A percentile compares a stretch with the other conserved stretches of the same genome.
Evolutionary conservation across 163 green algal species (phyloP).

Genomic region (Prototheca cutis): DNA sequence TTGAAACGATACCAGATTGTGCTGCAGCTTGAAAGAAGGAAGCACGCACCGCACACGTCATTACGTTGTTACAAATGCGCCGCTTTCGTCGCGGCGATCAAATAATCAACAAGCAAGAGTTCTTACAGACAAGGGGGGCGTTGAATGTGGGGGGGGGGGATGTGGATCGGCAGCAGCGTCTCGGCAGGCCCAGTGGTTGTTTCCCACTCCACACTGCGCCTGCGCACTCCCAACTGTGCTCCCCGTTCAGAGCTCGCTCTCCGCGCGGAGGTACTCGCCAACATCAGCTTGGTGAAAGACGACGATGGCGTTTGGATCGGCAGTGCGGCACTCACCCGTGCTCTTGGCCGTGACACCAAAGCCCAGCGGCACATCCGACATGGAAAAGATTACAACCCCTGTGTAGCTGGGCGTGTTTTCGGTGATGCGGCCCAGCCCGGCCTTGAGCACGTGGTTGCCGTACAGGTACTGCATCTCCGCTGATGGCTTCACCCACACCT

Average conservation of each 20-base stretch:
- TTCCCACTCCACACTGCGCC: no score
- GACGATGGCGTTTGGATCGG: slow-evolving; percentile 87
- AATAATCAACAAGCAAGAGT: no score
- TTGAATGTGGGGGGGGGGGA: no score
- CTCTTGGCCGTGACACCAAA: slow-evolving; percentile 89
- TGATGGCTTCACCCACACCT: slow-evolving; percentile 97
- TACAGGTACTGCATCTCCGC: slow-evolving; percentile 98
- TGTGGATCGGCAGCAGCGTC: no score
- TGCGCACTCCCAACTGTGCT: no score
- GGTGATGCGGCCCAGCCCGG: slow-evolving; percentile 91
- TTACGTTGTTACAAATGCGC: no score
- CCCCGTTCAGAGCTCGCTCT: slow-evolving; percentile 65
- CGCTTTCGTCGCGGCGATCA: no score
- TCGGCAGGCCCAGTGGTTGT: no score
- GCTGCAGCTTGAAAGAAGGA: no score
- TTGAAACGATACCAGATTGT: no score
- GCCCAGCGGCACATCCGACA: slow-evolving; percentile 91
- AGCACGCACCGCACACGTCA: no score
- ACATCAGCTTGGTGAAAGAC: slow-evolving; percentile 91
- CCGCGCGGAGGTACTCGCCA: slow-evolving; percentile 74
- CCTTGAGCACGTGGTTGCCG: slow-evolving; percentile 96
- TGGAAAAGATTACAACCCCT: slow-evolving; percentile 71
- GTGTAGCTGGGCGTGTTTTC: slow-evolving; percentile 88
- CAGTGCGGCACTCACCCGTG: slow-evolving; percentile 80
- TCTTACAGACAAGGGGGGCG: no score